phyloP scores from a whole-genome alignment of 2,329 filamentous ascomycete genomes.

The Chrysoporthe cubensis region DNA sequence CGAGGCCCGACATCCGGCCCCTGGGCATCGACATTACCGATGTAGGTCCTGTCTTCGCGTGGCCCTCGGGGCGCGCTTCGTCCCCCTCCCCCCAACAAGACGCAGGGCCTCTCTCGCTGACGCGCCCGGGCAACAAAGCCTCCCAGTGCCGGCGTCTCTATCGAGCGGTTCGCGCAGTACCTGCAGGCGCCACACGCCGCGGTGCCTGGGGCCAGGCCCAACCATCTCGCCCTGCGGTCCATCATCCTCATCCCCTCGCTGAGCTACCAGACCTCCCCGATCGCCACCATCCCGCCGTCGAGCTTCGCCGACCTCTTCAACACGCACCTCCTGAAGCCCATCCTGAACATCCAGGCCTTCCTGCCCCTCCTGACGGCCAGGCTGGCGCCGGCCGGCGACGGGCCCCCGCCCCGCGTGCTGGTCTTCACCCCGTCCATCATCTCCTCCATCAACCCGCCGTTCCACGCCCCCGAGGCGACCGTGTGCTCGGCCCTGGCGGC shows the following conservation, averaged over 20 bases:
- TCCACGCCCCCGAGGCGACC: conserved; percentile 83
- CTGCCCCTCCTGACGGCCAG: conserved; percentile 74
- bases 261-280: conserved; percentile 79
- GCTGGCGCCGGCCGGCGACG: conserved; percentile 52
- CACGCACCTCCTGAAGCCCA: conserved; percentile 86
- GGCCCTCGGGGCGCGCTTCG: no score
- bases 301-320: conserved; percentile 90
- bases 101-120: conserved; percentile 17
- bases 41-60: conserved; percentile 50
- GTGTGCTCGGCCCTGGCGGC: conserved; percentile 86
- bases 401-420: conserved; percentile 68
- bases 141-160: conserved; percentile 67
- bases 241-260: conserved; percentile 83
- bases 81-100: no score
- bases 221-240: conserved; percentile 76
- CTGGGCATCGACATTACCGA: conserved; percentile 83
- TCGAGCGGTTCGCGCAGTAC: conserved; percentile 71
- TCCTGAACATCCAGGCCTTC: conserved; percentile 86
- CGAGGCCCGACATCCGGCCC: conserved; percentile 80
- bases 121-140: conserved; percentile 51
- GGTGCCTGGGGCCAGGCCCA: conserved; percentile 74
- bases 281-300: conserved; percentile 82
- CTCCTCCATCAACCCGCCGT: conserved; percentile 76
- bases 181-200: conserved; percentile 77
- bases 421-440: conserved; percentile 81